These are phyloP conservation scores for Corrigiola litoralis DNA, from an alignment of 179 eudicot species.

Conservation along the genomic window DNA sequence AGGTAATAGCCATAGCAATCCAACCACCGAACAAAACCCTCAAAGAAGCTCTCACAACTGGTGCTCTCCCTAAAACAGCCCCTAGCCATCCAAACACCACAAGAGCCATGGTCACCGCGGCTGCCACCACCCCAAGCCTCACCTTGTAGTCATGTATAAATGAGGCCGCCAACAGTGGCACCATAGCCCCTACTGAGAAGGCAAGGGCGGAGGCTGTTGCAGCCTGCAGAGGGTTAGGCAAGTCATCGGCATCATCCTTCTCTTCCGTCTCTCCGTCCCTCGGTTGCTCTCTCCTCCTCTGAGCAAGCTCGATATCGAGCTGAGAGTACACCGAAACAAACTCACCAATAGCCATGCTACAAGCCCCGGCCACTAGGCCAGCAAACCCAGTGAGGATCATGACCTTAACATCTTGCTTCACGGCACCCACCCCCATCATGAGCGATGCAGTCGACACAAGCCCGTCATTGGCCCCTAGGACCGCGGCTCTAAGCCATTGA, in stretches of 20 bases:
- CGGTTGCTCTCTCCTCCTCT: slow-evolving; percentile 22
- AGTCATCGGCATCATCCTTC: slow-evolving; percentile 21
- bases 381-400: slow-evolving; percentile 49
- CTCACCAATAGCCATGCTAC: slow-evolving; percentile 60
- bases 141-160: slow-evolving; percentile 43
- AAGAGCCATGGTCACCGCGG: slow-evolving; percentile 43
- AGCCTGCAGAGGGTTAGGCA: slow-evolving; percentile 50
- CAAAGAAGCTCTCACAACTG: slow-evolving; percentile 31
- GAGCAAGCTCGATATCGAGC: slow-evolving; percentile 41
- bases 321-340: slow-evolving; percentile 50
- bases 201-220: slow-evolving; percentile 53
- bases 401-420: slow-evolving; percentile 36
- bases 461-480: slow-evolving; percentile 53
- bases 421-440: slow-evolving; percentile 54
- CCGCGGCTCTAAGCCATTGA: slow-evolving; percentile 52
- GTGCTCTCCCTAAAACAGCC: slow-evolving; percentile 45
- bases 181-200: slow-evolving; percentile 41
- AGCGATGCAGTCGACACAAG: slow-evolving; percentile 40
- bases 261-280: neutral
- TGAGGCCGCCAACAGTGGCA: slow-evolving; percentile 47
- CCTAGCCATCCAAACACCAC: slow-evolving; percentile 48
- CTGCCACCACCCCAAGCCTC: slow-evolving; percentile 44
- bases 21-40: slow-evolving; percentile 66
- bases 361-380: slow-evolving; percentile 49
- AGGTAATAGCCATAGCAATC: slow-evolving; percentile 60